phyloP scores from a whole-genome alignment of 2,329 filamentous ascomycete genomes.

The Fusarium albosuccineum region DNA sequence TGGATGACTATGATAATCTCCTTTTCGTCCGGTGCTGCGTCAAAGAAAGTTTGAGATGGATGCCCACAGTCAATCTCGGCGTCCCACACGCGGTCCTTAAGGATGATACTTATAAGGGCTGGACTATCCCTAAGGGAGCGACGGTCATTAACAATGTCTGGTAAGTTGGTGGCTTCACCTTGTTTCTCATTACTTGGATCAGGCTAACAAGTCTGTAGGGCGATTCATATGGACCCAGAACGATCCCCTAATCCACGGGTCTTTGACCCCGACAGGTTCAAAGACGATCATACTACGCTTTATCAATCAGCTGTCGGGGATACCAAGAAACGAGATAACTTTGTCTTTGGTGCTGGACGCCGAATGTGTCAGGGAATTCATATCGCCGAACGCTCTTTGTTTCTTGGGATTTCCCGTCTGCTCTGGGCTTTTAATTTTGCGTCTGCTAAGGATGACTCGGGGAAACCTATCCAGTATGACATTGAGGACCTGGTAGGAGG shows the following conservation, averaged over 20 bases:
- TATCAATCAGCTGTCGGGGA: not conserved
- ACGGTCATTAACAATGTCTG: not conserved
- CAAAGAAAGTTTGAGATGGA: slow-evolving; percentile 51
- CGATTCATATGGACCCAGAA: not conserved
- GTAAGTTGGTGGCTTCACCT: not conserved
- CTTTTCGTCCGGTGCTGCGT: slow-evolving; percentile 56
- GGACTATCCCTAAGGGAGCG: slow-evolving; percentile 44
- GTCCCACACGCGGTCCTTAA: slow-evolving; percentile 55
- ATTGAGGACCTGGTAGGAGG: slow-evolving; percentile 13
- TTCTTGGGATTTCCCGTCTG: slow-evolving; percentile 16
- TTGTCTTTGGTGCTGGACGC: slow-evolving; percentile 28
- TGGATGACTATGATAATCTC: slow-evolving; percentile 57
- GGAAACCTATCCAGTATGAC: slow-evolving; percentile 11
- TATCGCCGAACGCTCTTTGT: slow-evolving; percentile 23
- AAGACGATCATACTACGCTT: not conserved
- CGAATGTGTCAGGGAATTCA: slow-evolving; percentile 24
- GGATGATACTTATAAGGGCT: slow-evolving; percentile 40
- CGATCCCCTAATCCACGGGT: not conserved
- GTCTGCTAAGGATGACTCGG: not conserved
- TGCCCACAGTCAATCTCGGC: slow-evolving; percentile 47
- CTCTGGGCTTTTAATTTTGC: slow-evolving; percentile 16
- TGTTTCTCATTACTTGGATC: no score
- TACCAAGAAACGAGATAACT: slow-evolving; percentile 11
- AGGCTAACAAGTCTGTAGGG: not conserved
- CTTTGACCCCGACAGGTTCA: not conserved